phyloP scores from a whole-genome alignment of 2,329 filamentous ascomycete genomes.

The Septoria petroselini region DNA sequence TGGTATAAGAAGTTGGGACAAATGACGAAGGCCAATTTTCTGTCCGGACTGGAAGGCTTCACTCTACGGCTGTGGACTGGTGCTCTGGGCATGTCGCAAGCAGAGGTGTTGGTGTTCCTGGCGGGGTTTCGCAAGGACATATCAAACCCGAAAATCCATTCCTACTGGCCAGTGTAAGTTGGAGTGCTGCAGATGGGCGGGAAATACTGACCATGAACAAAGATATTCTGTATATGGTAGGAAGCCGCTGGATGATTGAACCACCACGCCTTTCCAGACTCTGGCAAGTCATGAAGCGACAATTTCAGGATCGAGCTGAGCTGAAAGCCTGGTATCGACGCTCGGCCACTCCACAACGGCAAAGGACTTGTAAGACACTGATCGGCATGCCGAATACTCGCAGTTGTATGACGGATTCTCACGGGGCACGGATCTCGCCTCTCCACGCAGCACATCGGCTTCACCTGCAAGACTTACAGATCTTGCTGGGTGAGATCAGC shows the following conservation, averaged over 20 bases:
- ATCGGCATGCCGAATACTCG: too few relatives aligned
- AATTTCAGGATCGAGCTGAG: too few relatives aligned
- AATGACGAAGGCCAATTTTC: conserved; percentile 22
- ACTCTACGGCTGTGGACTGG: conserved; percentile 11
- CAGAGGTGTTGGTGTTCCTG: conserved; percentile 12
- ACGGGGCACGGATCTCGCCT: too few relatives aligned
- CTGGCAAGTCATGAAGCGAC: too few relatives aligned
- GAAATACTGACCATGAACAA: background rate
- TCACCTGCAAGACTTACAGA: too few relatives aligned
- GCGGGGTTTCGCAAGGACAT: conserved; percentile 14
- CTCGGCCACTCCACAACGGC: too few relatives aligned
- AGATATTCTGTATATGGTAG: conserved; percentile 13
- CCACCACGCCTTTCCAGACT: too few relatives aligned
- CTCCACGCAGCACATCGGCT: too few relatives aligned
- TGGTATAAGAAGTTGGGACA: conserved; percentile 25
- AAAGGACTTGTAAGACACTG: too few relatives aligned
- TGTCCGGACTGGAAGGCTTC: conserved; percentile 44
- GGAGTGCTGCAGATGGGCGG: background rate
- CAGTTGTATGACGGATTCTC: too few relatives aligned
- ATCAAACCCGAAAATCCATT: conserved; percentile 9
- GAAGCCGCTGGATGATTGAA: conserved; percentile 1
- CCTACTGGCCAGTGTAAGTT: conserved; percentile 17
- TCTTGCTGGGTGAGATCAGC: too few relatives aligned
- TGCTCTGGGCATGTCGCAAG: conserved; percentile 5
- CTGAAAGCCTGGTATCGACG: too few relatives aligned